Evolutionary conservation across 805 yeast genomes (phyloP).

Genomic region (Danielia oregonensis): DNA sequence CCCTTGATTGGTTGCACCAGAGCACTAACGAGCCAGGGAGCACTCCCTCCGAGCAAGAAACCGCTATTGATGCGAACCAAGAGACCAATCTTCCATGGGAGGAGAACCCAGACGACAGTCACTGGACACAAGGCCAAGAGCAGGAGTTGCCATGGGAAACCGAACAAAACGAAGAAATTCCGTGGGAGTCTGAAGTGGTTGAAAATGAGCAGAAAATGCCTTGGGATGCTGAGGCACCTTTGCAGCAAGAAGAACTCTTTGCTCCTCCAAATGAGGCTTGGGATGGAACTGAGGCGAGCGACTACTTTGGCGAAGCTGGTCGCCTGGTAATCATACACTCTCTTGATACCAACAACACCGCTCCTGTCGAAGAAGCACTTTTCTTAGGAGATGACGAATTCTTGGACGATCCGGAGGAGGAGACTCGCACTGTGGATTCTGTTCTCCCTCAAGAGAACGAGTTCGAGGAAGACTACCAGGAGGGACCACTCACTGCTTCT

Average conservation of each 20-base stretch:
- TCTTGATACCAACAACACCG: background rate
- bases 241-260: too few species aligned
- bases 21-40: too few species aligned
- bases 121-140: too few species aligned
- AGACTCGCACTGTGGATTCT: background rate
- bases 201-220: background rate
- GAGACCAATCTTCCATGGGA: slow-evolving; percentile 10
- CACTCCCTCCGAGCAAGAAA: background rate
- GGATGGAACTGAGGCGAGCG: background rate
- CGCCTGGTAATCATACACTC: background rate
- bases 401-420: background rate
- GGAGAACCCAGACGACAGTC: background rate
- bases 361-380: background rate
- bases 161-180: too few species aligned
- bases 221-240: background rate
- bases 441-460: background rate
- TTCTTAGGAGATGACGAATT: background rate
- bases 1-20: too few species aligned
- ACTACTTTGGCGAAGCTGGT: background rate
- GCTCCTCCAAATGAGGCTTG: too few species aligned
- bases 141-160: background rate
- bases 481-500: background rate
- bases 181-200: too few species aligned
- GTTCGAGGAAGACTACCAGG: too few species aligned
- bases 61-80: background rate